Evolutionary conservation across 306 rosid species (phyloP).

Genomic region (Hippophae gyantsensis): DNA sequence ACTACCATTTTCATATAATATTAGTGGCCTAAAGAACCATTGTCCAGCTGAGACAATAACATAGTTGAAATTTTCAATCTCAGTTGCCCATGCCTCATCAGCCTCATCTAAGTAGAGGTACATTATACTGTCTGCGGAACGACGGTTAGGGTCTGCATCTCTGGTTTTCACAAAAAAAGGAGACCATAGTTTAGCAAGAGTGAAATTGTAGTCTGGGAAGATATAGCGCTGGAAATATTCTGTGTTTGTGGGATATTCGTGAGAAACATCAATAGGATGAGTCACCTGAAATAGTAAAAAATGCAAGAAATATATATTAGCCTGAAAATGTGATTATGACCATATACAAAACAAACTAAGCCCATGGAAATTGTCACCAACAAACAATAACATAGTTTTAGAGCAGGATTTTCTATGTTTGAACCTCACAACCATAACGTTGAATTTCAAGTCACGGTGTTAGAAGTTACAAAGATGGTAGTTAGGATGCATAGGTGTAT

Average conservation of each 20-base stretch:
- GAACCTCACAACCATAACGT: too few species aligned
- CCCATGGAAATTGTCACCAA: neutral
- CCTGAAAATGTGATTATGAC: too few species aligned
- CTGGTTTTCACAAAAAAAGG: conserved; percentile 54
- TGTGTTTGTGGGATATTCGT: conserved; percentile 19
- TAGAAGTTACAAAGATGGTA: too few species aligned
- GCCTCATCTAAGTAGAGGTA: conserved; percentile 54
- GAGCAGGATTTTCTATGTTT: too few species aligned
- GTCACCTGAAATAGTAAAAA: conserved; percentile 34
- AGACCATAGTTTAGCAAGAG: conserved; percentile 67
- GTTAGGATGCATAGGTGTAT: too few species aligned
- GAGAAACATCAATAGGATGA: conserved; percentile 52
- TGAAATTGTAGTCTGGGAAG: conserved; percentile 59
- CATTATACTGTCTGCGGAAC: conserved; percentile 39
- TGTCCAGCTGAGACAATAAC: conserved; percentile 83
- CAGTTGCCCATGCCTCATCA: conserved; percentile 44
- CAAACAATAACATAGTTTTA: too few species aligned
- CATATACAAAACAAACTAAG: too few species aligned
- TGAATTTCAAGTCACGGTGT: too few species aligned
- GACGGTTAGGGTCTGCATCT: conserved; percentile 40
- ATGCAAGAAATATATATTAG: too few species aligned
- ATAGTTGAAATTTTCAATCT: conserved; percentile 47
- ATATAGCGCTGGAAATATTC: conserved; percentile 41
- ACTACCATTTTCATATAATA: conserved; percentile 40
- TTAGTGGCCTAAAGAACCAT: conserved; percentile 69